Evolutionary conservation across 345 rosid species (phyloP).

Genomic region (Excoecaria agallocha): DNA sequence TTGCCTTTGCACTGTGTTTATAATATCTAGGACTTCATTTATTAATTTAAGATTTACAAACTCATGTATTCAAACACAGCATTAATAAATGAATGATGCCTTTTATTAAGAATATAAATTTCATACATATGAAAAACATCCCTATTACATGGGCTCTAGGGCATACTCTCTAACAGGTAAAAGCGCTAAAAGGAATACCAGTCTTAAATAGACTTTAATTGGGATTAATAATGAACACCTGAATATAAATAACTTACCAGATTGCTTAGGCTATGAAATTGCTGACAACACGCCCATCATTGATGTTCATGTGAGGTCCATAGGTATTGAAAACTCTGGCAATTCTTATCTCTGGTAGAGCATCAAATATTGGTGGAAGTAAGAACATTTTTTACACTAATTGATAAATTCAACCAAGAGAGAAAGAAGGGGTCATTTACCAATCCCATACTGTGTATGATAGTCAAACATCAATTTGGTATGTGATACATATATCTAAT

Average conservation of each 20-base stretch:
- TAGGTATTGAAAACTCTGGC: slow-evolving; percentile 95
- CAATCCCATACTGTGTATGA: slow-evolving; percentile 90
- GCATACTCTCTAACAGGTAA: no score
- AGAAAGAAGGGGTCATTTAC: slow-evolving; percentile 28
- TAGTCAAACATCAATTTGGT: no score
- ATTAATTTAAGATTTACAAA: no score
- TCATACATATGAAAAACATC: no score
- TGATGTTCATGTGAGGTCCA: slow-evolving; percentile 95
- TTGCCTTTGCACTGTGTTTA: no score
- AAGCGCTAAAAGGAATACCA: neutral
- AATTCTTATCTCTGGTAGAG: slow-evolving; percentile 60
- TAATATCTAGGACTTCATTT: no score
- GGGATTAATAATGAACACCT: no score
- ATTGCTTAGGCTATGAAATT: slow-evolving; percentile 95
- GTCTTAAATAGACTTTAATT: neutral
- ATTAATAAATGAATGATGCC: no score
- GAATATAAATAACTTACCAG: slow-evolving; percentile 48
- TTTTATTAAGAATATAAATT: no score
- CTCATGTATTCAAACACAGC: no score
- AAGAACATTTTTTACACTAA: neutral
- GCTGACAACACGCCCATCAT: slow-evolving; percentile 97
- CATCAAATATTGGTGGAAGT: neutral
- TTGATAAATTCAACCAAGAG: neutral
- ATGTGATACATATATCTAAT: no score
- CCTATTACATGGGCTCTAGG: no score